Percentiles rank a stretch among this genome's conserved stretches.
phyloP scores from a whole-genome alignment of 2,329 filamentous ascomycete genomes.

The Verticillium longisporum region DNA sequence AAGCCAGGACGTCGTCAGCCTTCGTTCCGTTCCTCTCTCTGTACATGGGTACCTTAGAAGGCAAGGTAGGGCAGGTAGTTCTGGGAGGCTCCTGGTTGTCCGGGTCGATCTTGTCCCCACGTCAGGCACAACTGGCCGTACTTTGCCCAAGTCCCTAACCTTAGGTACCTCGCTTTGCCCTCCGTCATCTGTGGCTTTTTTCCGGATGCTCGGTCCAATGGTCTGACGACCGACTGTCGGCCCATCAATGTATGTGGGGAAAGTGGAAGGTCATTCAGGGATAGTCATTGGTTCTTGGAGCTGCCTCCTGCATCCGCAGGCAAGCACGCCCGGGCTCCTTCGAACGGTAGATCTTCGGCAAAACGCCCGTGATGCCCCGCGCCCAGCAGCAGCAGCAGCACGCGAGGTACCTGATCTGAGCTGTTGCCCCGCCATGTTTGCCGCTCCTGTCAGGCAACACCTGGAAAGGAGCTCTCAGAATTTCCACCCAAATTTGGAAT shows the following conservation, averaged over 20 bases:
- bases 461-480: neutral
- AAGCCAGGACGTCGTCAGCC: neutral
- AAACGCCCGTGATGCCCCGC: neutral
- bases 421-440: neutral
- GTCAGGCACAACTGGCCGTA: neutral
- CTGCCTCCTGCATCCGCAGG: neutral
- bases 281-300: neutral
- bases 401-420: neutral
- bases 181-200: constrained; percentile 1
- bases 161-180: neutral
- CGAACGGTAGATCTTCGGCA: neutral
- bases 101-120: neutral
- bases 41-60: neutral
- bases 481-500: neutral
- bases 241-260: neutral
- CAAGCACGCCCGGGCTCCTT: neutral
- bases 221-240: neutral
- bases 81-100: neutral
- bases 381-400: neutral
- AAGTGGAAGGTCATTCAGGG: neutral
- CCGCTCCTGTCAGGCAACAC: neutral
- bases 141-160: neutral
- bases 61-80: neutral
- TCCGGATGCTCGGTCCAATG: constrained; percentile 10
- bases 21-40: neutral